Conservation (phyloP, 2,329 filamentous ascomycete genomes). For the Calonectria pseudoreteaudii region DNA sequence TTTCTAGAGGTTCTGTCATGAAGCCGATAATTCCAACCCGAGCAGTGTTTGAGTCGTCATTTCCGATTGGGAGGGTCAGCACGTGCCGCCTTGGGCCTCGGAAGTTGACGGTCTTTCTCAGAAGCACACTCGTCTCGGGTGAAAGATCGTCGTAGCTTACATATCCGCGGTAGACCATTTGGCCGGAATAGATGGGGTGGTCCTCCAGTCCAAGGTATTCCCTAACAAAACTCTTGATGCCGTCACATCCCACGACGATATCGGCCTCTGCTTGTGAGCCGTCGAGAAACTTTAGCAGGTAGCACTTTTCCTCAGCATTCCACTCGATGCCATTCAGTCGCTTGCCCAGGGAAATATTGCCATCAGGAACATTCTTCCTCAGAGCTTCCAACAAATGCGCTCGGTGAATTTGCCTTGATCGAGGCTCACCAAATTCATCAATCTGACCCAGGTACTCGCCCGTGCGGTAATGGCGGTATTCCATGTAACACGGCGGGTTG, state of each 20-base stretch:
- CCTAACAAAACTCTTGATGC: neutral
- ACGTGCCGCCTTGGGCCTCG: neutral
- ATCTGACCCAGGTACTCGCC: neutral
- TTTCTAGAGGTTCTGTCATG: neutral
- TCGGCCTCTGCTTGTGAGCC: neutral
- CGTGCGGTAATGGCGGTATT: neutral
- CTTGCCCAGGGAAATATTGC: neutral
- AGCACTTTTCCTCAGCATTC: neutral
- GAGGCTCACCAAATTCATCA: neutral
- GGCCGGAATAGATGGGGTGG: neutral
- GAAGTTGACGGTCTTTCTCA: neutral
- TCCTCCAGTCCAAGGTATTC: neutral
- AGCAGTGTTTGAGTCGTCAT: neutral
- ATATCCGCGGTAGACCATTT: neutral
- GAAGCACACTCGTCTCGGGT: neutral
- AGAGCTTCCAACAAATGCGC: neutral
- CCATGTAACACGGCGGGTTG: neutral
- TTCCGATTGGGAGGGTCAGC: neutral
- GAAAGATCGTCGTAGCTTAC: neutral
- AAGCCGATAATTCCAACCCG: neutral
- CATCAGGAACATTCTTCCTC: neutral
- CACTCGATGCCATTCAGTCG: neutral
- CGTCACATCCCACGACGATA: neutral
- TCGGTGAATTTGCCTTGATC: neutral
- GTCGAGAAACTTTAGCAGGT: neutral